Evolutionary conservation across 176 grass and related monocot species (phyloP).

Genomic region (Calamus simplicifolius): DNA sequence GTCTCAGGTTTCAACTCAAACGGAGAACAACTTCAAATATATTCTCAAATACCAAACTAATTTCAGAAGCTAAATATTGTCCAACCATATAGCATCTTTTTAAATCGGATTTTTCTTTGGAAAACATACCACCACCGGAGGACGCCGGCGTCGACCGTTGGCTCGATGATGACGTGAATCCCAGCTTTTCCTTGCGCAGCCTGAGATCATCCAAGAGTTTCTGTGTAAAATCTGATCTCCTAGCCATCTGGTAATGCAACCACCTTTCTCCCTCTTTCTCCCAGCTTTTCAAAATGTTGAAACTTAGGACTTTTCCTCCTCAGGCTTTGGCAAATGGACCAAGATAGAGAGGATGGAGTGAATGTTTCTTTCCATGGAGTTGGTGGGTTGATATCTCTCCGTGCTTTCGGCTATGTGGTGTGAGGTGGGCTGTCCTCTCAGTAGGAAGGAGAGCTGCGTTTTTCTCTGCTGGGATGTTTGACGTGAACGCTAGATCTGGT

Average conservation of each 20-base stretch:
- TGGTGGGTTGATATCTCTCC: constrained; percentile 30
- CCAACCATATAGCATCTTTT: no score
- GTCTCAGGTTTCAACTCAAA: no score
- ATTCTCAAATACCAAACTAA: no score
- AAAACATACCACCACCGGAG: constrained; percentile 28
- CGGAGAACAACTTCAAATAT: no score
- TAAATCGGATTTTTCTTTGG: no score
- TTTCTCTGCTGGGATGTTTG: constrained; percentile 18
- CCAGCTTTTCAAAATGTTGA: no score
- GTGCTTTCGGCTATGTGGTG: constrained; percentile 3
- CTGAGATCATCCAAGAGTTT: constrained; percentile 86
- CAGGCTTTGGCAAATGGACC: no score
- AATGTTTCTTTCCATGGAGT: constrained; percentile 25
- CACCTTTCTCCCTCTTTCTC: no score
- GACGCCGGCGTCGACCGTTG: constrained; percentile 11
- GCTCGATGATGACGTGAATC: constrained; percentile 39
- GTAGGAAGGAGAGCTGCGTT: neutral
- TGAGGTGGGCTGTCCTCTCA: constrained; percentile 31
- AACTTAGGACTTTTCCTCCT: no score
- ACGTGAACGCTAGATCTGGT: constrained; percentile 32
- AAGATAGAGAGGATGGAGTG: no score
- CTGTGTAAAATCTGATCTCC: constrained; percentile 73
- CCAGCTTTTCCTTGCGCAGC: constrained; percentile 63
- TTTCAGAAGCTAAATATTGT: no score
- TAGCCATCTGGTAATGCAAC: constrained; percentile 3